Evolutionary conservation across 768 basidiomycete genomes (phyloP).

Genomic region (Tulasnella sp.): DNA sequence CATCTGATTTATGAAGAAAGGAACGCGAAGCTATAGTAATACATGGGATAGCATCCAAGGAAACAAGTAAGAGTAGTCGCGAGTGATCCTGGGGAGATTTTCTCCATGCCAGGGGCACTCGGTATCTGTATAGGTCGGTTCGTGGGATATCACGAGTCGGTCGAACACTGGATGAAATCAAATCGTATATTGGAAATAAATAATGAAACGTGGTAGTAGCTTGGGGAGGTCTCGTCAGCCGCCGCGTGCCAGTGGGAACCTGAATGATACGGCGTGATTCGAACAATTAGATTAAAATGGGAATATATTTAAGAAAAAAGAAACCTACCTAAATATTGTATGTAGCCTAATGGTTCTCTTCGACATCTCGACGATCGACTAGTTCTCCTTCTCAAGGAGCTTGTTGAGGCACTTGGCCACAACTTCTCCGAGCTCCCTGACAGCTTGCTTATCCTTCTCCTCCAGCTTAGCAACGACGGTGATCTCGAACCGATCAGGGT

Average conservation of each 20-base stretch:
- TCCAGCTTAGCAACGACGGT: not conserved
- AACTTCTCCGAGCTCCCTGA: not conserved
- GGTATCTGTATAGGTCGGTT: too few relatives aligned
- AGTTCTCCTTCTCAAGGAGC: not conserved
- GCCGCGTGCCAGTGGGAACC: too few relatives aligned
- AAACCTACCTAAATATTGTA: not conserved
- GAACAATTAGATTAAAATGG: not conserved
- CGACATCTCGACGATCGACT: not conserved
- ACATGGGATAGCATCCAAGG: not conserved
- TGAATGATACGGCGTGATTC: too few relatives aligned
- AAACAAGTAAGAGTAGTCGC: not conserved
- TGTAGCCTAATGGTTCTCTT: not conserved
- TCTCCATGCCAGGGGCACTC: not conserved
- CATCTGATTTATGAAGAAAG: not conserved
- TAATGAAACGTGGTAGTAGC: not conserved
- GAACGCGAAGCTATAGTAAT: not conserved
- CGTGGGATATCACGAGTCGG: too few relatives aligned
- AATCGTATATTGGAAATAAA: not conserved
- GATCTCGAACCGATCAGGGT: slow-evolving; percentile 3
- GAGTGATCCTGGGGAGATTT: not conserved
- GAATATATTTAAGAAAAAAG: not conserved
- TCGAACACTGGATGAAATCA: not conserved
- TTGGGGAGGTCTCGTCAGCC: not conserved
- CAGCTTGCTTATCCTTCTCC: not conserved
- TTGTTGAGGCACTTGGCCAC: not conserved